phyloP scores from a whole-genome alignment of 1,139 yeast genomes.

The Pichiaceae sp. region DNA sequence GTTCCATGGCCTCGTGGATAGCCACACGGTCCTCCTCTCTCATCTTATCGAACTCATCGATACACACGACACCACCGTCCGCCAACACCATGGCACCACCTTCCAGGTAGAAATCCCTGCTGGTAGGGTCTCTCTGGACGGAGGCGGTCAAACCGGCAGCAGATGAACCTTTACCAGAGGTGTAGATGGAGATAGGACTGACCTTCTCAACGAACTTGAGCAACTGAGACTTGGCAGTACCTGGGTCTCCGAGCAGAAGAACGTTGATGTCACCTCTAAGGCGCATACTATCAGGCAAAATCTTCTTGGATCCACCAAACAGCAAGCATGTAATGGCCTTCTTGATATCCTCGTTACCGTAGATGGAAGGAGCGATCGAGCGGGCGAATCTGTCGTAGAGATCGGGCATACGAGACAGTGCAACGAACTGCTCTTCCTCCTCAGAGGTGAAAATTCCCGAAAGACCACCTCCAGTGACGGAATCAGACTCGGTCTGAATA shows the following conservation, averaged over 20 bases:
- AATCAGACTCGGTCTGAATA: constrained; percentile 55
- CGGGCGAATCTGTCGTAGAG: constrained; percentile 77
- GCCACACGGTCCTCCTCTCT: constrained; percentile 98
- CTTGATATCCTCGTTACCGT: constrained; percentile 87
- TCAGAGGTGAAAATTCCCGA: constrained; percentile 76
- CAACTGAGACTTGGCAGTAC: constrained; percentile 96
- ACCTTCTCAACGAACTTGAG: constrained; percentile 92
- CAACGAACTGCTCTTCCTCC: constrained; percentile 86
- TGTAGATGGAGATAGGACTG: constrained; percentile 89
- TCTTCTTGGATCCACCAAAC: constrained; percentile 90
- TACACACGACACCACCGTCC: constrained; percentile 98
- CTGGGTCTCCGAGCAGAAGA: constrained; percentile 91
- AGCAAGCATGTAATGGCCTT: constrained; percentile 87
- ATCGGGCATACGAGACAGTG: constrained; percentile 73
- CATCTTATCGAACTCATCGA: constrained; percentile 98
- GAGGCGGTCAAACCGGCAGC: constrained; percentile 99
- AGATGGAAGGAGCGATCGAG: constrained; percentile 94
- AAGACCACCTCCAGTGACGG: constrained; percentile 46
- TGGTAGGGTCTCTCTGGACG: constrained; percentile 82
- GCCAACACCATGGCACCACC: constrained; percentile 99
- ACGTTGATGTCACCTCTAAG: constrained; percentile 96
- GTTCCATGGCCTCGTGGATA: constrained; percentile 99
- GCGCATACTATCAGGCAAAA: constrained; percentile 93
- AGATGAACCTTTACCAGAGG: constrained; percentile 98
- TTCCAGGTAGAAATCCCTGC: constrained; percentile 89